Percentiles rank a stretch among this genome's conserved stretches.
Evolutionary conservation across 176 grass and related monocot genomes (phyloP).

Genomic region (Thinopyrum elongatum): DNA sequence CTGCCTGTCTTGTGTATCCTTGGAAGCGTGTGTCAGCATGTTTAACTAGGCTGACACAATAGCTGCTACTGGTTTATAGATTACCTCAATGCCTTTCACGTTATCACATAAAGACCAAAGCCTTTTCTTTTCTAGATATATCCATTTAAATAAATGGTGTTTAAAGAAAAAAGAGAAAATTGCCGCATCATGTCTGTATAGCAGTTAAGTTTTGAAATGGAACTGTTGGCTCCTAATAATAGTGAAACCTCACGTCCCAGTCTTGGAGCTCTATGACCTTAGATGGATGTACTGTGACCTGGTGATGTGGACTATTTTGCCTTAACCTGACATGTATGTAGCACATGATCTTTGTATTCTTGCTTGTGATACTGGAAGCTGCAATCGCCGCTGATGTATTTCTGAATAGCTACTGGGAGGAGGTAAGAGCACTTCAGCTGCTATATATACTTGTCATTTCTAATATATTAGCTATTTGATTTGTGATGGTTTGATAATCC

Average conservation of each 20-base stretch:
- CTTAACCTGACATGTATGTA: slow-evolving; percentile 55
- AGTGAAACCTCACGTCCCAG: neutral
- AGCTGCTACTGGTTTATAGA: neutral
- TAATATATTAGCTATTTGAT: neutral
- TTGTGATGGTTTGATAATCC: slow-evolving; percentile 3
- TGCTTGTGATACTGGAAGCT: slow-evolving; percentile 76
- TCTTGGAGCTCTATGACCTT: slow-evolving; percentile 17
- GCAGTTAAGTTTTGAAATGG: neutral
- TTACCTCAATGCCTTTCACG: neutral
- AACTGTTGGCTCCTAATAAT: neutral
- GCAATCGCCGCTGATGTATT: slow-evolving; percentile 69
- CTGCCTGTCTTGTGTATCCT: slow-evolving; percentile 98
- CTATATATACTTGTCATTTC: neutral
- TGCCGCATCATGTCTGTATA: neutral
- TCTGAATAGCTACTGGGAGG: slow-evolving; percentile 85
- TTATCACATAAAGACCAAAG: neutral
- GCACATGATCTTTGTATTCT: slow-evolving; percentile 65
- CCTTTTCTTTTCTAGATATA: neutral
- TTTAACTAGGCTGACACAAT: neutral
- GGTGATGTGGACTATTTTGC: slow-evolving; percentile 26
- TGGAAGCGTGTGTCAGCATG: neutral
- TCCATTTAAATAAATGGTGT: neutral
- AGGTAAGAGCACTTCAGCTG: slow-evolving; percentile 46
- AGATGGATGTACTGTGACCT: slow-evolving; percentile 5
- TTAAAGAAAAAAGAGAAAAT: neutral